Base-by-base conservation (phyloP, 1,139 yeast species). In the Pichia inconspicua region DNA sequence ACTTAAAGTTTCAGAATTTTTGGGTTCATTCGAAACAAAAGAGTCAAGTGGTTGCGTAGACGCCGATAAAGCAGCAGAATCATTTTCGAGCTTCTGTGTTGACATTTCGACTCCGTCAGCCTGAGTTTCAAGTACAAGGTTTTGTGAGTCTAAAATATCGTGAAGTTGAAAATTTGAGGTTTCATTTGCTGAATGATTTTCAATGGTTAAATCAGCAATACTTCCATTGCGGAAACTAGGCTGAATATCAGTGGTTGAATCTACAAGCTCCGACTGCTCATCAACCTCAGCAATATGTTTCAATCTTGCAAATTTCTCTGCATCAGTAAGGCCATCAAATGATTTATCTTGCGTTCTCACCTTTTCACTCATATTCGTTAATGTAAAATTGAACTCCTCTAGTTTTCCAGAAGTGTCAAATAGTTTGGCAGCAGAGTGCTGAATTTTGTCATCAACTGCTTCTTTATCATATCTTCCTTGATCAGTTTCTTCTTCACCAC, bases 121-220 rank as follows among this genome's bases (percentile, higher is more conserved):
- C 45, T 61, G 65, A 3, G 65, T 61, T 43, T 55, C 63, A 27
- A 61, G 63, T 7, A 60, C 46, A 40, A 61, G 53, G 42, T 59
- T 59, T 44, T 62, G 66, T 25, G 63, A 58, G 43, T 57, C 61
- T 9, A 62, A 44, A 6, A 61, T 42, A 25, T 47, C 47, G 39
- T 50, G 28, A 30, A 52, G 10, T 8, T 39, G 40, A 2, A 43
- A 14, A n/a, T 36, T 31, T 19, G 19, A 25, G 27, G n/a, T 38
- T 10, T 39, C 25, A 7, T 12, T 11, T 5, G 27, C 4, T 12
- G n/a, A n/a, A 6, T 39, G 25, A 4, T 31, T 19, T 14, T 28
- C 25, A 10, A 36, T 36, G 12, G 25, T 37, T 41, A 34, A 14
- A 14, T 15, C 25, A 22, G 5, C 17, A 44, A 46, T 11, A 25